Base-by-base conservation (phyloP, 257 asterid genomes). In the Phtheirospermum japonicum region DNA sequence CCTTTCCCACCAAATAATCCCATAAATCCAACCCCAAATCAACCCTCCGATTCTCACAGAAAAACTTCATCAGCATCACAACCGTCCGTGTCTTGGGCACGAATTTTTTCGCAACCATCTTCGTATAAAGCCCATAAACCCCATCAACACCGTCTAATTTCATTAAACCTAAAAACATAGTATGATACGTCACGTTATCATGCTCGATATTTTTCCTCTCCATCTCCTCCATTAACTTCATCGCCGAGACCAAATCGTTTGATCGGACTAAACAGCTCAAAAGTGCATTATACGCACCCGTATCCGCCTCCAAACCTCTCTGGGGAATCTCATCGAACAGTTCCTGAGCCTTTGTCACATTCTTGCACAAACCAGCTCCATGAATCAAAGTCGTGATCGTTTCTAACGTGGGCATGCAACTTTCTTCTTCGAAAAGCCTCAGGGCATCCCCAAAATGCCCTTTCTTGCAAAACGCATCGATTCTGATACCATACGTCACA, bases 311-410 rank as follows among this genome's bases (percentile, higher is more conserved):
- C 28, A 92, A 72, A 42, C 72, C 64, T 71, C 97, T 76, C 61
- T 18, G 64, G 17, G 61, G 28, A 33, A 88, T 80, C 52, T 77
- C 88, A 46, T 74, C 74, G 30, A 86, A 92, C 67, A 86, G 76
- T 45, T 79, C 66, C 61, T 68, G 75, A 9, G 97, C 95, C 83
- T 77, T 86, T 16, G 75, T 16, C 61, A 75, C 56, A 75, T 89
- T 89, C 55, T 81, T 79, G 72, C 77, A 92, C 68, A 92, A 36
- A 56, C 98, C 98, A 10, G 97, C 98, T 65, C 98, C 96, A 65
- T 92, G 95, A 65, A 89, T 86, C 67, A 92, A 73, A 8, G 97
- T 89, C 50, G 97, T 86, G 46, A 89, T 80, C 10, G 95, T 89
- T 65, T 91, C 80, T 16, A 86, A 20, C 7, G 97, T 79, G 52